Evolutionary conservation across 1,139 yeast genomes (phyloP), one percentile per base, ranked within the genome.

Genomic region (Candida sojae): DNA sequence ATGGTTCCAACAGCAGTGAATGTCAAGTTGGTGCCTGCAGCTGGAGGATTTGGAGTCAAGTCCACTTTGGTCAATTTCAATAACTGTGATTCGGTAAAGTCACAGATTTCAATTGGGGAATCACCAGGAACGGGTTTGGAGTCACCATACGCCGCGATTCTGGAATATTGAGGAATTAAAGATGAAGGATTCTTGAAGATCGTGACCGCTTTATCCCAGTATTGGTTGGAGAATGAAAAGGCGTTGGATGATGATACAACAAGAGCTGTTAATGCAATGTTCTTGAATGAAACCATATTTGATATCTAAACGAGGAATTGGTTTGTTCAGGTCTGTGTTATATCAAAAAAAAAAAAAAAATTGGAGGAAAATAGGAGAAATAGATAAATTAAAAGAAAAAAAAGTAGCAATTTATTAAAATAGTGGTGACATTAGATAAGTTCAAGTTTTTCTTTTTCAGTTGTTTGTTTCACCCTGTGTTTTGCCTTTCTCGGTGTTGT

Each of bases 1-100:
- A 92, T 69, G 43, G 63, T 64, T 1, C 97, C 99, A 13, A 72
- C 65, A 4, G 97, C 99, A 28, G 77, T 65, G 53, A 95, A 82
- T 12, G 96, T 87, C 63, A 93, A 75, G 61, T 89, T 87, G 41
- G 74, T 70, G 21, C 97, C 98, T 58, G 90, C 83, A 42, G 63
- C 74, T 2, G 99, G 99, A 7, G 98, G 98, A 62, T 89, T 89
- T 46, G 99, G 99, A 36, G 72, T 66, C 52, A 93, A 67, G 42
- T 72, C 74, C 28, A 93, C 82, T 41, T 72, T 67, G 41, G 81
- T 75, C 57, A 93, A 79, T 40, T 73, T 73, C 58, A 93, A 73
- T 32, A 86, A 61, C 62, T 90, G 97, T 2, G 77, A 68, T 46
- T 75, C 78, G 17, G 73, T 68, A 33, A 79, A 71, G 59, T 90